Evolutionary conservation across 805 yeast genomes (phyloP), one percentile per base, ranked within the genome.

Genomic region (Yarrowia hollandica): DNA sequence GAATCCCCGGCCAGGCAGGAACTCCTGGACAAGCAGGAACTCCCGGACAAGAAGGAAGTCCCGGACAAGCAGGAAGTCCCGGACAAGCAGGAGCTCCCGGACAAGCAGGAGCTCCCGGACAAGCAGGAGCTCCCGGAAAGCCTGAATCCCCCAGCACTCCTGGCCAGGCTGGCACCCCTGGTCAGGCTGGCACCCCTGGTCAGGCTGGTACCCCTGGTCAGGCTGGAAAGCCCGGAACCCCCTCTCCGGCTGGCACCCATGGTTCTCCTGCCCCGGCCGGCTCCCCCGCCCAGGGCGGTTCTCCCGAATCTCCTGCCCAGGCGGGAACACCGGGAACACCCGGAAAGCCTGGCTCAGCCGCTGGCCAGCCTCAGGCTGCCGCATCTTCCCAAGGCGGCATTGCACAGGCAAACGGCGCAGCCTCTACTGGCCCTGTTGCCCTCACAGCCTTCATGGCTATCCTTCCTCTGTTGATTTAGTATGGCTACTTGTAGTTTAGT

Each of bases 401-500:
- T n/a, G 46, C 46, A n/a, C 46, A 39, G 46, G 46, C 46, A 30
- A 39, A 39, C 31, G 31, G 31, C 4, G 46, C 46, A 7, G 19
- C 21, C 15, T 8, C 16, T 9, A 7, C 14, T 5, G 46, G 46
- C n/a, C 46, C 46, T 8, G 21, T 25, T 15, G 31, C 11, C 11
- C 22, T 39, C 21, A 15, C 46, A 3, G n/a, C 22, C 31, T 10
- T 25, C 4, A 10, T 39, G 12, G 46, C 12, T 39, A 30, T 39
- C 9, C 10, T 39, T 5, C 31, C 46, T 25, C 30, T 39, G 3
- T 16, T 39, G 19, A 15, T 39, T 16, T 39, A 25, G 15, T 16
- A 18, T 11, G 14, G n/a, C 34, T 30, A 14, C 16, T 30, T 11
- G 15, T 10, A 15, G 15, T 14, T 21, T 38, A 7, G 18, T 38